Conservation (phyloP, 2,329 filamentous ascomycete genomes). For the Aspergillus arachidicola region DNA sequence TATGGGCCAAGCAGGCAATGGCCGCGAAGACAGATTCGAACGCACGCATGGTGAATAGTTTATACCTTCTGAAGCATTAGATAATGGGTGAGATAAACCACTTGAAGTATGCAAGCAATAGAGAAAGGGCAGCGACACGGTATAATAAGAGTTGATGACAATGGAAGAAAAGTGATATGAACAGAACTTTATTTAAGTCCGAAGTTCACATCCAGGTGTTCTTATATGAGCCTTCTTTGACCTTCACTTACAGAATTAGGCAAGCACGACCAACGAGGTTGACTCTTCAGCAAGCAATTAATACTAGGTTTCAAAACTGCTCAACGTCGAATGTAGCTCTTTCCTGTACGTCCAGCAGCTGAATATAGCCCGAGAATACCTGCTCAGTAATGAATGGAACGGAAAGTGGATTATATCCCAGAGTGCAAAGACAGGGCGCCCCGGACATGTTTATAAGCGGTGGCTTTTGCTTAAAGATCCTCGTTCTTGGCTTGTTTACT, state of each 20-base stretch:
- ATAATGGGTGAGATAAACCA: neutral
- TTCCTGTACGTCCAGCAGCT: too few species aligned
- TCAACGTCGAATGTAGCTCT: neutral
- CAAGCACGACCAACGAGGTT: neutral
- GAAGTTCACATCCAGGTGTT: neutral
- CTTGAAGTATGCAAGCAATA: neutral
- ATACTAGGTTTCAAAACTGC: neutral
- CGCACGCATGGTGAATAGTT: constrained; percentile 52
- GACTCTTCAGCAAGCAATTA: neutral
- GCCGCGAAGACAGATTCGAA: constrained; percentile 51
- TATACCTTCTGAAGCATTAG: neutral
- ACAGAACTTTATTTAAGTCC: too few species aligned
- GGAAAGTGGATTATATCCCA: neutral
- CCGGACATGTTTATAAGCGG: neutral
- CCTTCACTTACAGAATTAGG: neutral
- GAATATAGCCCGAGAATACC: neutral
- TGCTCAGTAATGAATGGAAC: neutral
- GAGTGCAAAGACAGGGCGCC: neutral
- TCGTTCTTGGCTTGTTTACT: neutral
- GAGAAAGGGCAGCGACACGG: neutral
- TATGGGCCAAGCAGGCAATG: constrained; percentile 44
- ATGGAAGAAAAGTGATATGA: neutral
- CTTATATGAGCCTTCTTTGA: neutral
- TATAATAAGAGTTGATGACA: neutral
- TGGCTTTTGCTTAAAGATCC: neutral